Conservation (phyloP, 306 rosid species). For the Morella rubra region DNA sequence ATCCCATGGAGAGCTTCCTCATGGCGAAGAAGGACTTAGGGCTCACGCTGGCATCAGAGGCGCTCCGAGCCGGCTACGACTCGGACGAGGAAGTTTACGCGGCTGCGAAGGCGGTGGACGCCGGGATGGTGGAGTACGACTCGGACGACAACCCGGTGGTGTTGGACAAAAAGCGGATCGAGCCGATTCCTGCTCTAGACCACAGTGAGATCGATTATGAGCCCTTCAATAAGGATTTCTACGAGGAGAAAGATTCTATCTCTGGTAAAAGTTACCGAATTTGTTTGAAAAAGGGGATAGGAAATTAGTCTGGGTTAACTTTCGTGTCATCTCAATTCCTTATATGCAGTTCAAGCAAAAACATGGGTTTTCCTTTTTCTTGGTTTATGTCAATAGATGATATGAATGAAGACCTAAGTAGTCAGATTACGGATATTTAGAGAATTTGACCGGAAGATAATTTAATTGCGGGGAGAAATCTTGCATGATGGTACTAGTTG, state of each 20-base stretch:
- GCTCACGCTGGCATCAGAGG: constrained; percentile 85
- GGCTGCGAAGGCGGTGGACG: constrained; percentile 94
- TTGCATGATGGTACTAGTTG: not conserved
- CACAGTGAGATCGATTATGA: constrained; percentile 83
- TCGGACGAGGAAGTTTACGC: constrained; percentile 99
- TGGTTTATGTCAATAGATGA: not conserved
- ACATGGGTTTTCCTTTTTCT: not conserved
- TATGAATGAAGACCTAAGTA: not conserved
- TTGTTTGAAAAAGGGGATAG: not conserved
- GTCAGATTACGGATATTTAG: not conserved
- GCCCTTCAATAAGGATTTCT: constrained; percentile 81
- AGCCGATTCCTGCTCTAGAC: constrained; percentile 83
- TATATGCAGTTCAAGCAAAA: not conserved
- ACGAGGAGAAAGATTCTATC: constrained; percentile 78
- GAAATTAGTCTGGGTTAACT: not conserved
- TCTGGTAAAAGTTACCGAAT: constrained; percentile 49
- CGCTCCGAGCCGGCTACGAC: constrained; percentile 80
- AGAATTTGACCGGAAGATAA: not conserved
- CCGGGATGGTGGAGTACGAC: constrained; percentile 88
- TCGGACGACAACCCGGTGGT: constrained; percentile 87
- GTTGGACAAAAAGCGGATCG: constrained; percentile 81
- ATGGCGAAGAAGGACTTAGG: constrained; percentile 88
- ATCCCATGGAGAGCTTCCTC: constrained; percentile 87
- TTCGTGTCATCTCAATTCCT: not conserved
- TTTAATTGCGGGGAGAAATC: not conserved